Percentiles rank a stretch among this genome's conserved stretches.
phyloP scores from a whole-genome alignment of 768 basidiomycete genomes.

The Termitomyces titanicus region DNA sequence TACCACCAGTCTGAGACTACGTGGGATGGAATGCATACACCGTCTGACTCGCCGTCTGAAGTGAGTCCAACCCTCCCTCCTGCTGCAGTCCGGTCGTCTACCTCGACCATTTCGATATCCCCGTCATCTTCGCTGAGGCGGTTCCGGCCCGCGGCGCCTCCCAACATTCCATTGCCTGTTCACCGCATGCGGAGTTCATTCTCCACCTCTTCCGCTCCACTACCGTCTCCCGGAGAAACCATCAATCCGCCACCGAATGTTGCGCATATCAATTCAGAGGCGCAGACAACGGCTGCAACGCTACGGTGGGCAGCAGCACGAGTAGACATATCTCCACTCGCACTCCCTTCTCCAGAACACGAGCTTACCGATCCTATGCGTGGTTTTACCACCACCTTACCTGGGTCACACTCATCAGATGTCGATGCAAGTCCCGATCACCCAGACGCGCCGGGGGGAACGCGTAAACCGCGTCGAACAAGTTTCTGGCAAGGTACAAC shows the following conservation, averaged over 20 bases:
- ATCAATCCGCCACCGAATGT: slow-evolving; percentile 15
- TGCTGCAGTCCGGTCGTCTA: slow-evolving; percentile 5
- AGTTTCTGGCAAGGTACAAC: slow-evolving; percentile 80
- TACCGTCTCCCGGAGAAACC: slow-evolving; percentile 14
- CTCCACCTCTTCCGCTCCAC: slow-evolving; percentile 18
- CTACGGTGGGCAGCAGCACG: slow-evolving; percentile 84
- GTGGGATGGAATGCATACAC: neutral
- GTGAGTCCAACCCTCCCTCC: neutral
- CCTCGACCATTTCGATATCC: slow-evolving; percentile 12
- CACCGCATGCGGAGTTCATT: slow-evolving; percentile 21
- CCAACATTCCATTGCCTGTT: slow-evolving; percentile 14
- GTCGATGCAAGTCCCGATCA: slow-evolving; percentile 20
- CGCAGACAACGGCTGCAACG: slow-evolving; percentile 70
- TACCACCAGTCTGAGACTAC: neutral
- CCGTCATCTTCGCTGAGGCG: slow-evolving; percentile 8
- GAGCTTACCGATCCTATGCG: slow-evolving; percentile 92
- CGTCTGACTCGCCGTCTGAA: neutral
- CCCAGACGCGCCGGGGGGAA: slow-evolving; percentile 42
- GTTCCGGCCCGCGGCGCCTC: slow-evolving; percentile 13
- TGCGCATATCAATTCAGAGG: slow-evolving; percentile 40
- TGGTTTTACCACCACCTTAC: slow-evolving; percentile 61
- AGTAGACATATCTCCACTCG: slow-evolving; percentile 81
- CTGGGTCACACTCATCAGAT: slow-evolving; percentile 49
- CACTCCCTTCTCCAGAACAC: slow-evolving; percentile 86
- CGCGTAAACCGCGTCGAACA: slow-evolving; percentile 53